Evolutionary conservation across 176 grass and related monocot genomes (phyloP), one percentile per base, ranked within the genome.

Genomic region (Aechmea fasciata): DNA sequence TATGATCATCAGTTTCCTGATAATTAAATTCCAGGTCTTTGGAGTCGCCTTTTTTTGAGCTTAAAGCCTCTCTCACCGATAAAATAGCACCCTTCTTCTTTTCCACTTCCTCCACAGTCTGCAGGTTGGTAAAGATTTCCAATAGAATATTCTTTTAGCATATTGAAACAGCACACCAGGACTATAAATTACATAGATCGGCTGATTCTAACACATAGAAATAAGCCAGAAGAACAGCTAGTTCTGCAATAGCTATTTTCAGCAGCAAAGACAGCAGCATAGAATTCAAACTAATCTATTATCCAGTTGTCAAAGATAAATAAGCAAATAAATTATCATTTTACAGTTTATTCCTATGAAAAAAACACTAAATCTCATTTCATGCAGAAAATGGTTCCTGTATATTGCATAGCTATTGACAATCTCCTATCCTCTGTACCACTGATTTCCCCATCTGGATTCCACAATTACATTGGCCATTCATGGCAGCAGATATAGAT

Each of bases 41-140:
- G 50, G 64, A 74, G 14, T 90, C 86, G 49, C 63, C 70, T 81
- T 87, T 97, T 63, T 90, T 97, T n/a, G 82, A 85, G 66, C 69
- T 77, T 74, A 97, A 84, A 85, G 81, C 79, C 33, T 90, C 89
- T 75, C 86, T 83, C 51, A 92, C 80, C 79, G 86, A 77, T 77
- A 85, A 66, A 85, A 87, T 69, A 72, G 75, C 69, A 18, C 85
- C 79, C 2, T 90, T 97, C 76, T 97, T 92, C 77, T 83, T 90
- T 77, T 91, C 83, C 63, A 83, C 78, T 85, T 90, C 69, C 61
- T 85, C 77, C 49, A 68, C 71, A 74, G 79, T 85, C 94, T 97
- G 77, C 52, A 83, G 51, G 8, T 64, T 57, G 3, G 65, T 65
- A 83, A 83, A 28, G 51, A 72, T 51, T 41, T 25, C 54, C 41